Evolutionary conservation across 371 early-diverging fungal species (phyloP), one percentile per base, ranked within the genome.

Genomic region (Actinomortierella wolfii): DNA sequence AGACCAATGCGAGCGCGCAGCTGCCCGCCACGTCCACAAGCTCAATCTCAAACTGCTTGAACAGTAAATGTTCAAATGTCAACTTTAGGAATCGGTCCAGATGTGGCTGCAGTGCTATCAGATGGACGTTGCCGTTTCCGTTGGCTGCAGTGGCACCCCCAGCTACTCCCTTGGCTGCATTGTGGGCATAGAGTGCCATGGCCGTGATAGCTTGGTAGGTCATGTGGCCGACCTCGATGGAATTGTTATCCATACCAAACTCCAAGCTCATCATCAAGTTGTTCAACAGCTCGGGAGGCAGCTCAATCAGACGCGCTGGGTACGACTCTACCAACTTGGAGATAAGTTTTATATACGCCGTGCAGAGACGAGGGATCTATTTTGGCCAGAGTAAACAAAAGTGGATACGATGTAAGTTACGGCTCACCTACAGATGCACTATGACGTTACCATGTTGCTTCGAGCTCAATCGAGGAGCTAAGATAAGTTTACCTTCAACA

Each of bases 401-500:
- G 23, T 43, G n/a, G 25, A 15, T 47, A 15, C 15, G 23, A 25
- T 11, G 48, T 15, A 11, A 20, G 48, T 9, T 47, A 47, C 11
- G 15, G 18, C 18, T 15, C 18, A 15, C 15, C 18, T 18, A 43
- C 15, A 43, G 18, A 43, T 1, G 18, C 18, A 18, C 44, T 17
- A 18, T 43, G 44, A 17, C 44, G 44, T 18, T 43, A 43, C 17
- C 18, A 43, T n/a, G 18, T 43, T 43, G 18, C 44, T 15, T 43
- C 18, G n/a, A n/a, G n/a, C n/a, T n/a, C n/a, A n/a, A n/a, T n/a
- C n/a, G n/a, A n/a, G n/a, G n/a, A n/a, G n/a, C n/a, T n/a, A n/a
- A n/a, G n/a, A n/a, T n/a, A n/a, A n/a, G n/a, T 55, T 54, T 79
- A 87, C 88, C 83, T 88, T 80, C 3, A 92, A 78, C 89, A 92